phyloP scores from a whole-genome alignment of 2,329 filamentous ascomycete genomes.

The Apiospora sp. region DNA sequence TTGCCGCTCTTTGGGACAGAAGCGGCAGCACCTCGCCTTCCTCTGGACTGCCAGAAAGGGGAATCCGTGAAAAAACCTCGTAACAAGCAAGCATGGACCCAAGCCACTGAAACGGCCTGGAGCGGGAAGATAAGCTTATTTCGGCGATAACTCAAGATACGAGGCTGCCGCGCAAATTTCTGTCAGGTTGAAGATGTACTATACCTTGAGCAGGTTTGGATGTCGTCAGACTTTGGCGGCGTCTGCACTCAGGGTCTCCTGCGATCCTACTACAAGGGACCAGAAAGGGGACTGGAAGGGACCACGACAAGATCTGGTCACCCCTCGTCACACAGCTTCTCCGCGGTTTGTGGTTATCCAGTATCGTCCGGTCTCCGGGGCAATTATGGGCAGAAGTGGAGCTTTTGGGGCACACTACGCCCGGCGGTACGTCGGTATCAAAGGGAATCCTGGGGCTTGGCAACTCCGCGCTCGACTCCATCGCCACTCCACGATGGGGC shows the following conservation, averaged over 20 bases:
- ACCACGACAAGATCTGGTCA: neutral
- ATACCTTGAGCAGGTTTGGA: neutral
- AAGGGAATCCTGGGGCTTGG: conserved; percentile 18
- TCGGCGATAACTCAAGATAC: neutral
- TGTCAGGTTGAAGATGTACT: neutral
- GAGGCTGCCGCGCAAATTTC: neutral
- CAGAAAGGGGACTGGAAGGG: conserved; percentile 1
- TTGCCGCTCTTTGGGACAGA: conserved; percentile 4
- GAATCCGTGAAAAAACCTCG: neutral
- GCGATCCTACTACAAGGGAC: conserved; percentile 8
- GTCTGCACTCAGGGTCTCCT: conserved; percentile 11
- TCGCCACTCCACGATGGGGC: conserved; percentile 23
- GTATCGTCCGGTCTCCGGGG: conserved; percentile 18
- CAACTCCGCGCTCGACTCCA: conserved; percentile 21
- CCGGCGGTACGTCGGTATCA: conserved; percentile 25
- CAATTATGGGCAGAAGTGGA: conserved; percentile 20
- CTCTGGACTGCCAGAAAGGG: conserved; percentile 1
- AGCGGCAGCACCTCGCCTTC: neutral
- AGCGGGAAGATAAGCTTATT: conserved; percentile 10
- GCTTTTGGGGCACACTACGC: conserved; percentile 14
- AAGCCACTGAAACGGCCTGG: neutral
- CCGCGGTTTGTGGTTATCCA: conserved; percentile 10
- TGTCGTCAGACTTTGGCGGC: neutral
- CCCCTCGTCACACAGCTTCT: conserved; percentile 8
- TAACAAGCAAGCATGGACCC: neutral